Evolutionary conservation across 805 yeast species (phyloP).

Genomic region (Cyberlindnera sargentensis): DNA sequence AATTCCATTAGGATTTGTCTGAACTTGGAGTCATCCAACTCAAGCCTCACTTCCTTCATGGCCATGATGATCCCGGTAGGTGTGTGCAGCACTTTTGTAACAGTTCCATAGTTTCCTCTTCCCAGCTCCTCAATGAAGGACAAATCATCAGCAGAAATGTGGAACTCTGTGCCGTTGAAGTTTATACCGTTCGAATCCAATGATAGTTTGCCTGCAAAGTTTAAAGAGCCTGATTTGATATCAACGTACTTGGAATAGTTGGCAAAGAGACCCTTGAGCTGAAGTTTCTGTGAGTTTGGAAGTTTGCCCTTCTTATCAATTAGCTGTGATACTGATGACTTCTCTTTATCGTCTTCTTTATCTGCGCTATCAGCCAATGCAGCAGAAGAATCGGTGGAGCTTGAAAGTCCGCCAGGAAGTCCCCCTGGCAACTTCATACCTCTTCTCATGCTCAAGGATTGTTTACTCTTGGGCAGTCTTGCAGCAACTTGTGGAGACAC

Average conservation of each 20-base stretch:
- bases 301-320: slow-evolving; percentile 20
- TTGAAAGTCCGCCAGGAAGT: slow-evolving; percentile 41
- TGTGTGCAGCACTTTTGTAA: slow-evolving; percentile 83
- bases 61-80: slow-evolving; percentile 94
- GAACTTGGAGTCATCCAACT: slow-evolving; percentile 88
- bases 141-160: slow-evolving; percentile 78
- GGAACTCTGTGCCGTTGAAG: slow-evolving; percentile 82
- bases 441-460: slow-evolving; percentile 77
- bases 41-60: slow-evolving; percentile 92
- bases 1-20: slow-evolving; percentile 94
- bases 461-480: slow-evolving; percentile 67
- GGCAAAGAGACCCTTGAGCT: slow-evolving; percentile 61
- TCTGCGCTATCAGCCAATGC: too few species aligned
- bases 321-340: slow-evolving; percentile 16
- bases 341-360: slow-evolving; percentile 1
- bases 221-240: slow-evolving; percentile 84
- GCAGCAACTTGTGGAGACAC: slow-evolving; percentile 78
- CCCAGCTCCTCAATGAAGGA: slow-evolving; percentile 85
- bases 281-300: slow-evolving; percentile 18
- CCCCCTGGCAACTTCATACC: slow-evolving; percentile 83
- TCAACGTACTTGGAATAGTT: slow-evolving; percentile 85
- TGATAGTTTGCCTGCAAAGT: slow-evolving; percentile 90
- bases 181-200: slow-evolving; percentile 88
- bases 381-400: background rate
- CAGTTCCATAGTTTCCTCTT: slow-evolving; percentile 94